These are phyloP conservation scores for Penicillium oxalicum DNA, from an alignment of 2,329 filamentous ascomycete genomes.

Conservation along the genomic window DNA sequence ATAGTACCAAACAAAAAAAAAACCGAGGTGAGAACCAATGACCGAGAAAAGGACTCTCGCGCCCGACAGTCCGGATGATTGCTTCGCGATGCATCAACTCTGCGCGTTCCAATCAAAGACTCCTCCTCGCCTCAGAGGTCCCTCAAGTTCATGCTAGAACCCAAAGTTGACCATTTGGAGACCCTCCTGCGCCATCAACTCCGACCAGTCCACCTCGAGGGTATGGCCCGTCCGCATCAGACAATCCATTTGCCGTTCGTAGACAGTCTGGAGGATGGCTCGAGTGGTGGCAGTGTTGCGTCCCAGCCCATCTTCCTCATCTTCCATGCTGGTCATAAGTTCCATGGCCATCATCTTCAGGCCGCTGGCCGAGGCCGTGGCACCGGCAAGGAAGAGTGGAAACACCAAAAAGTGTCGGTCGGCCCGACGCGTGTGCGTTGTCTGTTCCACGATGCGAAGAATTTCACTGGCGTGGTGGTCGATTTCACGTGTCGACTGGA, in stretches of 20 bases:
- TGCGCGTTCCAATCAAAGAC: no score
- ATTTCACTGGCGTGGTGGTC: slow-evolving; percentile 42
- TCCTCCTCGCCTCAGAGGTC: no score
- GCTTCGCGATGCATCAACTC: no score
- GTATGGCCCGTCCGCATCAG: slow-evolving; percentile 36
- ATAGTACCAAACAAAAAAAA: no score
- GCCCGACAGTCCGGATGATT: no score
- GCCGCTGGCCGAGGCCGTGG: slow-evolving; percentile 35
- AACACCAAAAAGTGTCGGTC: slow-evolving; percentile 47
- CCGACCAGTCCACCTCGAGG: slow-evolving; percentile 47
- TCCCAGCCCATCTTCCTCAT: slow-evolving; percentile 40
- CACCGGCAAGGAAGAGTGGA: slow-evolving; percentile 50
- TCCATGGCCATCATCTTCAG: slow-evolving; percentile 45
- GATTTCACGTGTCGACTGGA: slow-evolving; percentile 39
- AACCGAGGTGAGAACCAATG: no score
- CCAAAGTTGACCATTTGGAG: slow-evolving; percentile 49
- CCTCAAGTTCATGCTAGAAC: slow-evolving; percentile 25
- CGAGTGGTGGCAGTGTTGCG: slow-evolving; percentile 44
- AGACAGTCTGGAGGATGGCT: slow-evolving; percentile 43
- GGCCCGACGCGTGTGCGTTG: slow-evolving; percentile 34
- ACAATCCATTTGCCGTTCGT: slow-evolving; percentile 43
- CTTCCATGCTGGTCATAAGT: slow-evolving; percentile 46
- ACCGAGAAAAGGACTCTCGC: no score
- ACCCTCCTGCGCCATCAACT: slow-evolving; percentile 42
- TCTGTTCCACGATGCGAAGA: slow-evolving; percentile 39